Base-by-base conservation (phyloP, 1,139 yeast species). In the Diutina pseudorugosa region DNA sequence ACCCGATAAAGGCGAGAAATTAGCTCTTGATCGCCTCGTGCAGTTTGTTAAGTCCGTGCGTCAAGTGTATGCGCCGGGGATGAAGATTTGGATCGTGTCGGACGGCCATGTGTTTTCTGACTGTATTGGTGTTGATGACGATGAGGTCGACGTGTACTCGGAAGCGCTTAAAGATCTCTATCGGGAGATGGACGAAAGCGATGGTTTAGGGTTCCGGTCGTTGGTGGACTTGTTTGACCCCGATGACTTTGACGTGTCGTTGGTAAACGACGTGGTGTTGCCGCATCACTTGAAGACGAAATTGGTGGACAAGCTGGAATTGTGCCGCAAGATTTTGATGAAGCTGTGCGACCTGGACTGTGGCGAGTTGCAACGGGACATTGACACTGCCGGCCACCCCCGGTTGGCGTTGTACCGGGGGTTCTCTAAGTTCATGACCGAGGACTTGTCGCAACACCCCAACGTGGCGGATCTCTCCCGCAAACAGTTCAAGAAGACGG, bases 41-140 rank as follows among this genome's bases (percentile, higher is more conserved):
- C 55, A 60, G 1, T 72, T 72, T 60, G 65, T 72, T 3, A 55
- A 55, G 42, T 54, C 56, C 2, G 73, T 79, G 5, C 61, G 66
- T 52, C 56, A 62, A 21, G 58, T 79, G 40, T 80, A 80, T 62
- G 70, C 76, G 1, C 83, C 84, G 0, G 85, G 85, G 1, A 65
- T 79, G 61, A 70, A 73, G 52, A 62, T 79, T 47, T 76, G 75
- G 72, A 78, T 80, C 60, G 83, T 80, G 25, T 76, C 82, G 61
- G 85, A 80, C 58, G 85, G 85, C 0, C 85, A 80, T 61, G 85
- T 80, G 11, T 80, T 80, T 63, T 77, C 83, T 56, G 85, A 80
- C 62, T 80, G 85, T 63, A 78, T 76, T 61, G 77, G 74, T 51
- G 76, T 72, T 27, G 82, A 79, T 61, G 85, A 80, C 60, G 69